Evolutionary conservation across 805 yeast genomes (phyloP), one percentile per base, ranked within the genome.

Genomic region (Cyberlindnera amylophila): DNA sequence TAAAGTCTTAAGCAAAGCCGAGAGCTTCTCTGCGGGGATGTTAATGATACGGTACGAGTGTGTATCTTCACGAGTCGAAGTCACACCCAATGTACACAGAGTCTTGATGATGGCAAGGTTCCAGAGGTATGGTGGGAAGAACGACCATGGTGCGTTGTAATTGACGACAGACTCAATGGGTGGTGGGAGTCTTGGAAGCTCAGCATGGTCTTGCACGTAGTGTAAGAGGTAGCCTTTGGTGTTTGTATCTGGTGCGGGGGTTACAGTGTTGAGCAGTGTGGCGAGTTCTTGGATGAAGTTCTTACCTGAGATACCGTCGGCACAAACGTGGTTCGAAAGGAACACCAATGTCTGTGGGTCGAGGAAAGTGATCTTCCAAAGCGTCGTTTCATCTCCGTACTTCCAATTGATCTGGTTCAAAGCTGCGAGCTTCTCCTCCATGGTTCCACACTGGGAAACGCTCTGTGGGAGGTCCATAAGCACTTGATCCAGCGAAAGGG

Each of bases 271-370:
- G 17, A 50, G 29, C 17, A 39, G 31, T 3, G n/a, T 12, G 15
- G 37, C 36, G 11, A 55, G 28, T 30, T 50, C 52, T 17, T 43
- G 42, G 14, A 47, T 17, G 11, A 53, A 38, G 34, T 44, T 29
- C 34, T 42, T 50, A 4, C 46, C 55, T 29, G 46, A 35, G 2
- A 44, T 38, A 10, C 56, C 59, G 36, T 55, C 59, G 9, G 56
- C 41, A 10, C 53, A 32, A 34, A 46, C 46, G 34, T 55, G 59
- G 34, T 52, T 53, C 10, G 53, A 42, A n/a, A 55, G 21, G 33
- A 39, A 46, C 1, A 35, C 48, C 14, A 55, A 6, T 1, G 59
- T 55, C 11, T 36, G 3, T 13, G 44, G 47, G 24, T 53, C 49
- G 15, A 55, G 28, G 14, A 45, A 26, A 1, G 42, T 50, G 10